phyloP scores from a whole-genome alignment of 1,139 yeast species.

The Taphrina flavorubra region DNA sequence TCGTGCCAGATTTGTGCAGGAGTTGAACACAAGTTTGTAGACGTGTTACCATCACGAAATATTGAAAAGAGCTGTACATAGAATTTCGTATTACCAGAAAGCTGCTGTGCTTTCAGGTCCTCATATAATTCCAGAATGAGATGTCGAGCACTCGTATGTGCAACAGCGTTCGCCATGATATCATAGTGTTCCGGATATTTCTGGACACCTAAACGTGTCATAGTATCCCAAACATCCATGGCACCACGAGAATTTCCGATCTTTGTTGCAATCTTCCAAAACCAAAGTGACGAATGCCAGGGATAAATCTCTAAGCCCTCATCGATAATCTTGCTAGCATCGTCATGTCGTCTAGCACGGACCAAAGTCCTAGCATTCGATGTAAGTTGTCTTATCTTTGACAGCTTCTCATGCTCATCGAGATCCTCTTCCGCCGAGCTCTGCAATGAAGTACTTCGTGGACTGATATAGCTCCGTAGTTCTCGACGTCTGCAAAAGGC shows the following conservation, averaged over 20 bases:
- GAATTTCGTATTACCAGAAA: conserved; percentile 31
- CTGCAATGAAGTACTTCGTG: background rate
- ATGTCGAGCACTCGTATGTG: conserved; percentile 23
- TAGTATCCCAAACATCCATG: conserved; percentile 32
- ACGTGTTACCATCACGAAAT: background rate
- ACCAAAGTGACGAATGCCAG: conserved; percentile 28
- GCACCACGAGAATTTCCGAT: conserved; percentile 31
- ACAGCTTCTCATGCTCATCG: conserved; percentile 7
- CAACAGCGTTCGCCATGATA: conserved; percentile 33
- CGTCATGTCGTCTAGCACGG: conserved; percentile 25
- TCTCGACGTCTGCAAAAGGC: background rate
- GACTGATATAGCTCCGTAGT: background rate
- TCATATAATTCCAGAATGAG: conserved; percentile 8
- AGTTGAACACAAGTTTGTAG: background rate
- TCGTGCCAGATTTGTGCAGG: conserved; percentile 22
- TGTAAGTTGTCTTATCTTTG: conserved; percentile 18
- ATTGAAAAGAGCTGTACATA: conserved; percentile 15
- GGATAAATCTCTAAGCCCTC: conserved; percentile 32
- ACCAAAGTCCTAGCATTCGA: conserved; percentile 34
- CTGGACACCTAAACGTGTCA: conserved; percentile 18
- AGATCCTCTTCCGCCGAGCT: background rate
- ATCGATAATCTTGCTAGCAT: conserved; percentile 28
- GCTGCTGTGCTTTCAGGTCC: conserved; percentile 11
- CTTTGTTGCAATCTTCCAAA: conserved; percentile 38
- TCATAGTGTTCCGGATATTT: conserved; percentile 36